Evolutionary conservation across 805 yeast genomes (phyloP).

Genomic region (Yamadazyma insecticola): DNA sequence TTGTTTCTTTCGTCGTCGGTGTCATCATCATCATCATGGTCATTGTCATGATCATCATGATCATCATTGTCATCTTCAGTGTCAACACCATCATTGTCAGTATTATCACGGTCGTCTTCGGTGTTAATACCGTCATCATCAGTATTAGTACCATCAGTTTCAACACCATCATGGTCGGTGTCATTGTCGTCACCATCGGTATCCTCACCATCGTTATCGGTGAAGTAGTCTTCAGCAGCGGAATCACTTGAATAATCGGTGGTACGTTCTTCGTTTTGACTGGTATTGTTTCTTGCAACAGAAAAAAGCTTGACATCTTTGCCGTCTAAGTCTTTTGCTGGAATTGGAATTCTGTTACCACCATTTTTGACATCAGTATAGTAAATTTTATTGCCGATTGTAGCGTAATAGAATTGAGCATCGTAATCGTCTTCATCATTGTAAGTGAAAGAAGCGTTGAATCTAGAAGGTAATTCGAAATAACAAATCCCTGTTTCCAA

Average conservation of each 20-base stretch:
- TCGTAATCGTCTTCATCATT: constrained; percentile 1
- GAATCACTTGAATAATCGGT: constrained; percentile 1
- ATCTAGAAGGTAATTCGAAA: constrained; percentile 1
- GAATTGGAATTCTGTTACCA: constrained; percentile 3
- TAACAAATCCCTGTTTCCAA: constrained; percentile 1
- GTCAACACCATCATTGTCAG: neutral
- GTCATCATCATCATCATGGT: neutral
- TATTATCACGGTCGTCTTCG: neutral
- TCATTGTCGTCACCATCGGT: neutral
- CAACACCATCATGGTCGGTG: neutral
- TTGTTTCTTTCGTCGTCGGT: neutral
- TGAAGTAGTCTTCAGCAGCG: neutral
- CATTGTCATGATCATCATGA: neutral
- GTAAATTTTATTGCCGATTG: constrained; percentile 1
- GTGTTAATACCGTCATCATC: neutral
- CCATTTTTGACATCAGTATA: constrained; percentile 1
- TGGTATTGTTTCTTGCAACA: constrained; percentile 1
- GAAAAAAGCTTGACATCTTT: constrained; percentile 2
- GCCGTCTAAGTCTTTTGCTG: constrained; percentile 3
- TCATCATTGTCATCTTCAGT: neutral
- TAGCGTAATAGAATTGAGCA: constrained; percentile 3
- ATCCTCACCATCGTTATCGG: constrained; percentile 1
- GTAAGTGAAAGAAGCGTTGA: constrained; percentile 1
- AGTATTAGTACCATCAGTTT: neutral
- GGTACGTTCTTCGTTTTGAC: neutral